A percentile compares a stretch with the other conserved stretches of the same genome.
phyloP scores from a whole-genome alignment of 768 basidiomycete species.

The Rhizopogon vinicolor region DNA sequence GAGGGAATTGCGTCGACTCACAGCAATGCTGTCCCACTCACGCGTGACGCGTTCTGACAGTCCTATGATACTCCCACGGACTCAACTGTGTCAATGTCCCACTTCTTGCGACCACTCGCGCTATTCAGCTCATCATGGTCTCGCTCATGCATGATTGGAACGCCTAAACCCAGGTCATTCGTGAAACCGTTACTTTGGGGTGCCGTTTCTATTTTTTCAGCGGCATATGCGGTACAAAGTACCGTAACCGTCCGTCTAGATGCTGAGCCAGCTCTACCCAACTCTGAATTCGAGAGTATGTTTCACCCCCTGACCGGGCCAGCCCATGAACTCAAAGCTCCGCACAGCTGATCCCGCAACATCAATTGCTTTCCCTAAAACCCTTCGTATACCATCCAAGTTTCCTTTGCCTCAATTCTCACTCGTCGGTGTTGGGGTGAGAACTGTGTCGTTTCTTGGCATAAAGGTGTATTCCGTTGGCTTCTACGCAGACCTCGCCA shows the following conservation, averaged over 20 bases:
- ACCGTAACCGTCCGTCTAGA: constrained; percentile 40
- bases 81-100: neutral
- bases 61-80: constrained; percentile 1
- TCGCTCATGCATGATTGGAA: neutral
- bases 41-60: neutral
- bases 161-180: constrained; percentile 5
- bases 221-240: constrained; percentile 21
- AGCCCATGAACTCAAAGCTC: neutral
- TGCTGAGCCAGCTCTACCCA: constrained; percentile 20
- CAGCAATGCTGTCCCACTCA: neutral
- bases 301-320: neutral
- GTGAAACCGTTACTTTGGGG: constrained; percentile 26
- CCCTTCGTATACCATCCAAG: constrained; percentile 60
- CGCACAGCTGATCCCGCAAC: constrained; percentile 67
- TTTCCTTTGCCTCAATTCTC: constrained; percentile 56
- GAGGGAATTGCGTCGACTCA: constrained; percentile 1
- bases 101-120: neutral
- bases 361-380: constrained; percentile 67
- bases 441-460: constrained; percentile 84
- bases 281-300: constrained; percentile 19
- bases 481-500: constrained; percentile 82
- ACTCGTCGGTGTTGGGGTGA: constrained; percentile 80
- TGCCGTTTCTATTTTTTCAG: constrained; percentile 27
- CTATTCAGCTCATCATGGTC: constrained; percentile 3
- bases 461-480: constrained; percentile 88